Base-by-base conservation (phyloP, 495 filamentous ascomycete species). In the Durotheca rogersii region DNA sequence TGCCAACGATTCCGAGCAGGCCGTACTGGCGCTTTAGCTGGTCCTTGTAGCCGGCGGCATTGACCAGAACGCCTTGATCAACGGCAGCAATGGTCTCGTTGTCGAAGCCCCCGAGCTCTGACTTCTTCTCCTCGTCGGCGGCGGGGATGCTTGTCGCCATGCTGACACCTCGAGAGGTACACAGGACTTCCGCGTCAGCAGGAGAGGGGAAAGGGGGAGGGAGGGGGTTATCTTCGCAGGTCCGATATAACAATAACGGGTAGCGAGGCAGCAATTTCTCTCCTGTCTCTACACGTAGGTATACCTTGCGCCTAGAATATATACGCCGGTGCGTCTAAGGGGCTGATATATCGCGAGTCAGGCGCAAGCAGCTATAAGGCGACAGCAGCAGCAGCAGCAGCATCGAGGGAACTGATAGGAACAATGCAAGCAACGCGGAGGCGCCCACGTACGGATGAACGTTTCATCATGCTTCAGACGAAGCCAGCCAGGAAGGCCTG, bases 41-140 rank as follows among this genome's bases (percentile, higher is more conserved):
- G 58, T 82, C 77, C 39, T 56, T 65, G 51, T 83, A 80, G 1
- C 80, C 80, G 9, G 80, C 79, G 11, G 72, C 74, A 55, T 83
- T 83, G 45, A 77, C 51, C n/a, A 62, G 53, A 10, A 69, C 39
- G n/a, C 70, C 67, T 21, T 61, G 54, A 36, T 70, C 61, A 23
- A 71, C 60, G 0, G 67, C 64, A 16, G 51, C 62, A 17, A 73
- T 55, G 1, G 60, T 68, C 27, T 73, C 67, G 33, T 66, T 5
- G 15, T 61, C 53, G 6, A 53, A 4, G 3, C 53, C 61, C 21
- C 50, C 53, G 2, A 53, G 48, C 25, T 65, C 58, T 36, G 53
- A 43, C 2, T 45, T 45, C 27, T 64, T 62, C 56, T 70, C 67
- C 37, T 63, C 65, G 37, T 67, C 64, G 7, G 67, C 49, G 40